Evolutionary conservation across 2,329 filamentous ascomycete genomes (phyloP), one percentile per base, ranked within the genome.

Genomic region (Ascochyta lentis): DNA sequence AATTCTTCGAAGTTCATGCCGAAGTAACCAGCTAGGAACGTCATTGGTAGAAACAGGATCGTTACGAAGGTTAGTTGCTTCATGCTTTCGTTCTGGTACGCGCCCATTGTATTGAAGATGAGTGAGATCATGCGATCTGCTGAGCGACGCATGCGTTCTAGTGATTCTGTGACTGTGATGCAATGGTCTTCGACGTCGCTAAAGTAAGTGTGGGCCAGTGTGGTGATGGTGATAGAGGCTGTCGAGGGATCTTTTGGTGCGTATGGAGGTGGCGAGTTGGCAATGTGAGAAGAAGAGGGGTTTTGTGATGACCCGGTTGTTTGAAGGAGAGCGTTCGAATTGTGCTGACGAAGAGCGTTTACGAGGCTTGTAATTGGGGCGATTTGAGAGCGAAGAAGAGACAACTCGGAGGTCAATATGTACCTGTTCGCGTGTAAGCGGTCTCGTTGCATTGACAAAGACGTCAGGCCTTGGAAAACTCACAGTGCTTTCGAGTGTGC

Each of bases 101-200:
- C 89, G 44, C 90, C 87, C 56, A 96, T 92, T 12, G 90, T 95
- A 77, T 96, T 96, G 82, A 96, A 96, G 56, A 96, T 96, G 34
- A 96, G 81, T 62, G 90, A 89, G 64, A 95, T 95, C 79, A 96
- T 88, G 69, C 92, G 91, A 68, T 83, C 80, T 3, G 83, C 81
- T 15, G 88, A 86, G 54, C 87, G 84, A 69, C 91, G 88, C 81
- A 94, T 91, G 73, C 92, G 90, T 66, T 92, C 90, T 37, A 96
- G 84, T 6, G 85, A 84, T 64, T 93, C 89, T 0, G 88, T 88
- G 59, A 96, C 92, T 37, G 93, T 85, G 27, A 96, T 86, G 68
- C 89, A 91, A 77, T 96, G 93, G 77, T 96, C 92, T 49, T 94
- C 84, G 6, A 95, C 92, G 75, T 97, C 93, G 45, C 91, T 90